Evolutionary conservation across 2,329 filamentous ascomycete species (phyloP).

Genomic region (Ramichloridium luteum): DNA sequence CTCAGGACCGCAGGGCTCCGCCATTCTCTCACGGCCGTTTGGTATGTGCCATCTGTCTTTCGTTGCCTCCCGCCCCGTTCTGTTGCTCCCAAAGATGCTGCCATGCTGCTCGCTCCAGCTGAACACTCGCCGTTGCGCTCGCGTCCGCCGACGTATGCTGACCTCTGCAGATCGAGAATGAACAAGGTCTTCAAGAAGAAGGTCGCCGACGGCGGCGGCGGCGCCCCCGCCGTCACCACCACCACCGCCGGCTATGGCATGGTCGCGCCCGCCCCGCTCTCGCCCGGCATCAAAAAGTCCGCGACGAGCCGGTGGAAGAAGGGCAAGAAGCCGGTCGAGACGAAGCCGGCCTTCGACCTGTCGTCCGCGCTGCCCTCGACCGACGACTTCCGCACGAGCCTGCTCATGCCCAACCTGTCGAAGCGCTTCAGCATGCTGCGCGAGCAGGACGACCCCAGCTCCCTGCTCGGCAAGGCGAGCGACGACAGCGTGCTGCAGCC

Average conservation of each 20-base stretch:
- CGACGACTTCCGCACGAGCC: slow-evolving; percentile 88
- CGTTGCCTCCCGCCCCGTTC: no score
- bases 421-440: slow-evolving; percentile 93
- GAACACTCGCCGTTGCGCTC: slow-evolving; percentile 1
- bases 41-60: slow-evolving; percentile 1
- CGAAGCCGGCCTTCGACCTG: slow-evolving; percentile 61
- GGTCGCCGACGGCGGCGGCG: slow-evolving; percentile 44
- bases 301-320: slow-evolving; percentile 30
- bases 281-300: slow-evolving; percentile 21
- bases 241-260: slow-evolving; percentile 5
- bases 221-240: slow-evolving; percentile 12
- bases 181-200: slow-evolving; percentile 71
- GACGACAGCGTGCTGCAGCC: slow-evolving; percentile 86
- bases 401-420: slow-evolving; percentile 89
- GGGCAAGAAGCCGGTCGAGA: slow-evolving; percentile 40
- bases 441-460: slow-evolving; percentile 84
- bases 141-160: slow-evolving; percentile 4
- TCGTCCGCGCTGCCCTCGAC: slow-evolving; percentile 60
- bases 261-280: slow-evolving; percentile 7
- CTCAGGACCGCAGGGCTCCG: no score
- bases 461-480: slow-evolving; percentile 82
- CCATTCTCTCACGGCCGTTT: no score
- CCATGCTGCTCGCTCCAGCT: slow-evolving; percentile 6
- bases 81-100: not conserved
- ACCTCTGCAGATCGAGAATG: slow-evolving; percentile 38